Evolutionary conservation across 495 filamentous ascomycete species (phyloP), one percentile per base, ranked within the genome.

Genomic region (Neurospora hispaniola): DNA sequence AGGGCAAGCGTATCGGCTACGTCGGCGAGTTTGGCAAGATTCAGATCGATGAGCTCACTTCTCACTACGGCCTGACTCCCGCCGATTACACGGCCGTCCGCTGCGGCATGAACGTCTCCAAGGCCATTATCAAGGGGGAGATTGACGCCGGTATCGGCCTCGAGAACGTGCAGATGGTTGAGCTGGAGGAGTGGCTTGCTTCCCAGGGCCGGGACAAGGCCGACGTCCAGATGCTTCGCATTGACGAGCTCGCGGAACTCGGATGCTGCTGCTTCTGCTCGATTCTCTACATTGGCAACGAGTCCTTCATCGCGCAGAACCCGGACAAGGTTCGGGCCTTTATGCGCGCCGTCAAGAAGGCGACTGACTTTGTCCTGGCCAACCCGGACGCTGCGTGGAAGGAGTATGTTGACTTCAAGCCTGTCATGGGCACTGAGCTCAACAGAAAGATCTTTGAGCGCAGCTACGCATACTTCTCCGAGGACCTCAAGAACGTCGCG

Each of bases 181-280:
- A 92, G 80, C 82, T 92, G 14, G 89, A 89, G 79, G 89, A 91
- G 73, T 91, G 90, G 90, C 85, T 91, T 38, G 85, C 84, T 20
- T 46, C 81, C 20, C 89, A 90, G 74, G 84, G 84, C 75, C 89
- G 89, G 4, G 85, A 87, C 69, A 86, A 84, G 76, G 82, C 80
- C 59, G 89, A 82, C 76, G 90, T 92, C 5, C 88, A 91, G 80
- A 92, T 91, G 89, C 86, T 91, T 27, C 89, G 89, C 77, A 91
- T 92, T 78, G 89, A 91, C 81, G 85, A 91, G 82, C 88, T 92
- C 59, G 90, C 89, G 72, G 88, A 90, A 78, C 81, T 91, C 40
- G 90, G 90, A 71, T 91, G 90, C 83, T 91, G 90, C 86, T 92
- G 90, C 84, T 91, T 91, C 86, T 91, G 89, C 82, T 89, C 88